Percentiles rank a stretch among this genome's conserved stretches.
These are phyloP conservation scores for Gillenia trifoliata DNA, from an alignment of 306 rosid genomes.

Conservation along the genomic window DNA sequence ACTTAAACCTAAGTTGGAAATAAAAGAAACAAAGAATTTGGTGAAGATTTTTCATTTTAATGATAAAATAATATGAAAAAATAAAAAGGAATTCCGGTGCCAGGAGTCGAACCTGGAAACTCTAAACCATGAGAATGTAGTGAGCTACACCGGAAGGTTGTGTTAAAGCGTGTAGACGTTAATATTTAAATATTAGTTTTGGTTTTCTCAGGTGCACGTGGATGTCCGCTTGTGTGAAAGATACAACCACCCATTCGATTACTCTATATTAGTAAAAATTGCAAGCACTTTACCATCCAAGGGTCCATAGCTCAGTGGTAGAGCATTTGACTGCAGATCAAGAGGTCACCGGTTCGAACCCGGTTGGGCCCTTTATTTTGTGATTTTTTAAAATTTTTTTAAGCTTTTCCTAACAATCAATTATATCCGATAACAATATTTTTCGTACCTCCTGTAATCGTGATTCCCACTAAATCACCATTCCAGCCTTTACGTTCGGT, in stretches of 20 bases:
- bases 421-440: background rate
- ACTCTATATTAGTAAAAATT: too few relatives aligned
- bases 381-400: fast-evolving
- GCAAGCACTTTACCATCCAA: fast-evolving
- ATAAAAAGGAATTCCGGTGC: background rate
- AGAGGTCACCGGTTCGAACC: conserved; percentile 69
- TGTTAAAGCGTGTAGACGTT: too few relatives aligned
- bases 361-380: conserved; percentile 57
- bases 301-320: conserved; percentile 89
- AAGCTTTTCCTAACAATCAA: background rate
- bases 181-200: too few relatives aligned
- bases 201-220: background rate
- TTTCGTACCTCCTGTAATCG: too few relatives aligned
- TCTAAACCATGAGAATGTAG: background rate
- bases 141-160: background rate
- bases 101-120: background rate
- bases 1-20: too few relatives aligned
- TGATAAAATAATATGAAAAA: too few relatives aligned
- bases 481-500: too few relatives aligned
- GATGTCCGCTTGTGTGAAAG: too few relatives aligned
- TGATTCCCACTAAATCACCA: too few relatives aligned
- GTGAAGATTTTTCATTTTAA: background rate
- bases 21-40: too few relatives aligned
- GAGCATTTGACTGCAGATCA: conserved; percentile 87
- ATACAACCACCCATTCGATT: too few relatives aligned